Evolutionary conservation across 768 basidiomycete species (phyloP).

Genomic region (Macrolepiota fuliginosa): DNA sequence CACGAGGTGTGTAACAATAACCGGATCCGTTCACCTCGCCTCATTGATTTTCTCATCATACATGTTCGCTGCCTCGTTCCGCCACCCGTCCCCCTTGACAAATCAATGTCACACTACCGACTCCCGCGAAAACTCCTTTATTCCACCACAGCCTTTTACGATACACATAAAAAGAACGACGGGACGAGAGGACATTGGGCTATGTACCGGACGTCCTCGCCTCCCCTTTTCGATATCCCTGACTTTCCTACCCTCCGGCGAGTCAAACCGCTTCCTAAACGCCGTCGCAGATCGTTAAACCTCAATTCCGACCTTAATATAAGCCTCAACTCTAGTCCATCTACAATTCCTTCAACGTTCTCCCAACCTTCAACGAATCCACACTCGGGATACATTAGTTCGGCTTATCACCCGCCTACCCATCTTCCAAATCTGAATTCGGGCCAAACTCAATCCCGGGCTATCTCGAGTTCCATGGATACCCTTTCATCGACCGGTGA

Average conservation of each 20-base stretch:
- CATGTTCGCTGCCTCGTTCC: not conserved
- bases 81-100: not conserved
- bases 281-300: constrained; percentile 48
- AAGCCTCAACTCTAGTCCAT: not conserved
- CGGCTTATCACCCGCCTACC: not conserved
- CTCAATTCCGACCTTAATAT: not conserved
- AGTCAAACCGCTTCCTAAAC: constrained; percentile 78
- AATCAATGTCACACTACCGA: not conserved
- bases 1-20: constrained; percentile 7
- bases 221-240: constrained; percentile 63
- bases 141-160: constrained; percentile 7
- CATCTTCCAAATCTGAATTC: not conserved
- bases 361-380: constrained; percentile 10
- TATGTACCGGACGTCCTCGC: constrained; percentile 52
- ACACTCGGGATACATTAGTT: not conserved
- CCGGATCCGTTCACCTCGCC: constrained; percentile 1
- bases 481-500: not conserved
- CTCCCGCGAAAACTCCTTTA: constrained; percentile 6
- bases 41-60: not conserved
- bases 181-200: constrained; percentile 15
- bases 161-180: constrained; percentile 3
- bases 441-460: not conserved
- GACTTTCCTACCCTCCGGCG: constrained; percentile 62
- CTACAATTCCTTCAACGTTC: constrained; percentile 4
- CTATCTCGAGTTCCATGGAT: not conserved